Conservation (phyloP, 495 filamentous ascomycete genomes). For the Hypoxylon intermedium region DNA sequence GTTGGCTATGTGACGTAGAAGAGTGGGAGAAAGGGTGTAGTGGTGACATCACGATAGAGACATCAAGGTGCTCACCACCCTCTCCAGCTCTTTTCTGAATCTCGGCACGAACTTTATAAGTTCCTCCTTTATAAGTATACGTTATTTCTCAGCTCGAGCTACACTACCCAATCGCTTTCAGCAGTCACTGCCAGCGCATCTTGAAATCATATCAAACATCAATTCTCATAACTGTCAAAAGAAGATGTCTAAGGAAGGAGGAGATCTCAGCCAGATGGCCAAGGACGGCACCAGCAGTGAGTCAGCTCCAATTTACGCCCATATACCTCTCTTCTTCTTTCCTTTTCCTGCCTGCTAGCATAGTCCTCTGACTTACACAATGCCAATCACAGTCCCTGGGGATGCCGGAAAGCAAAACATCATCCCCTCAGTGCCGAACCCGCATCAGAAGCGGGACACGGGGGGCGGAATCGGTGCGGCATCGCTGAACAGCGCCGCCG, state of each 20-base stretch:
- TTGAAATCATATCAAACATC: background rate
- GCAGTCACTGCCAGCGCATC: too few species aligned
- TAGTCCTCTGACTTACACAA: background rate
- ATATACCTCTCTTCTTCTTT: background rate
- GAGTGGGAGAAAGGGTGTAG: conserved; percentile 19
- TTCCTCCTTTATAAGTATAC: background rate
- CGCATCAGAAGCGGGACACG: conserved; percentile 51
- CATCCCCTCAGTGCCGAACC: conserved; percentile 64
- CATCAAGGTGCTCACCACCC: conserved; percentile 18
- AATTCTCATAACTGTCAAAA: background rate
- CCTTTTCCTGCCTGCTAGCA: background rate
- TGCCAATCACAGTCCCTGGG: conserved; percentile 50
- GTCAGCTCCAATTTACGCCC: background rate
- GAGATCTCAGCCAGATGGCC: conserved; percentile 60
- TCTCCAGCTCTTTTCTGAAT: background rate
- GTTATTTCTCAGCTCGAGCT: background rate
- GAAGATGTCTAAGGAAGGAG: conserved; percentile 42
- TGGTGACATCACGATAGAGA: conserved; percentile 39
- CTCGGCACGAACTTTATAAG: background rate
- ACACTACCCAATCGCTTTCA: background rate
- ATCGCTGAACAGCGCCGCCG: conserved; percentile 32
- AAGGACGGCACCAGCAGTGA: conserved; percentile 52
- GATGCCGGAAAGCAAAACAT: conserved; percentile 60
- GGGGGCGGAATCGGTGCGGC: conserved; percentile 39
- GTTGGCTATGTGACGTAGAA: conserved; percentile 19